Percentiles rank a stretch among this genome's conserved stretches.
Evolutionary conservation across 805 yeast genomes (phyloP).

Genomic region (Kazachstania africana): DNA sequence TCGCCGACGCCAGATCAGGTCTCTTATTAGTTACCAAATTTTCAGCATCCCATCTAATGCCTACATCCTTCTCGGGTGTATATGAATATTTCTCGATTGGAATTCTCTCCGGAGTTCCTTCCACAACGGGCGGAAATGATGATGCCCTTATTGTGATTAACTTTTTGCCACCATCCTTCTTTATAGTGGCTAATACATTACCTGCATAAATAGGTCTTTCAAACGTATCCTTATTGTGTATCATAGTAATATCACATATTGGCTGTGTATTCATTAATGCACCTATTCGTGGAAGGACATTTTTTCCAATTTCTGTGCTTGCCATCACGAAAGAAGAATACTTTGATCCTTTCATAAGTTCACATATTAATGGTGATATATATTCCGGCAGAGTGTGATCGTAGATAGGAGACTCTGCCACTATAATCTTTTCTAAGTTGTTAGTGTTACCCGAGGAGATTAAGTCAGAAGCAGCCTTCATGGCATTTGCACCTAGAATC

Average conservation of each 20-base stretch:
- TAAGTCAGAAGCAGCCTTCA: slow-evolving; percentile 34
- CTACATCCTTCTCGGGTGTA: slow-evolving; percentile 6
- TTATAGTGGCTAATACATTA: slow-evolving; percentile 76
- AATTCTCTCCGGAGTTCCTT: slow-evolving; percentile 38
- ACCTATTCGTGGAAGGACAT: slow-evolving; percentile 74
- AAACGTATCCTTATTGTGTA: slow-evolving; percentile 58
- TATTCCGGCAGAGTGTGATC: slow-evolving; percentile 72
- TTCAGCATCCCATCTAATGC: slow-evolving; percentile 52
- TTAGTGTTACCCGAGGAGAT: slow-evolving; percentile 8
- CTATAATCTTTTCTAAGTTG: slow-evolving; percentile 38
- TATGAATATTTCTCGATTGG: slow-evolving; percentile 19
- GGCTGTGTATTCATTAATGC: slow-evolving; percentile 84
- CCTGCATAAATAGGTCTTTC: slow-evolving; percentile 95
- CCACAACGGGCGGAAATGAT: slow-evolving; percentile 48
- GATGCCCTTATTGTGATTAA: slow-evolving; percentile 76
- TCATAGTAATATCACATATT: slow-evolving; percentile 64
- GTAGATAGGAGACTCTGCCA: slow-evolving; percentile 45
- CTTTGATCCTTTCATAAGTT: slow-evolving; percentile 20
- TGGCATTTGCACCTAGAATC: slow-evolving; percentile 52
- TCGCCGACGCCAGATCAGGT: slow-evolving; percentile 83
- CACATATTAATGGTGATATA: slow-evolving; percentile 55
- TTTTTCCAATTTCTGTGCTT: slow-evolving; percentile 82
- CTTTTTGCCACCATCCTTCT: slow-evolving; percentile 51
- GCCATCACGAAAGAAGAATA: slow-evolving; percentile 64
- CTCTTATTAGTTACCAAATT: slow-evolving; percentile 62